Conservation (phyloP, 2,329 filamentous ascomycete species). For the Aspergillus hortae region DNA sequence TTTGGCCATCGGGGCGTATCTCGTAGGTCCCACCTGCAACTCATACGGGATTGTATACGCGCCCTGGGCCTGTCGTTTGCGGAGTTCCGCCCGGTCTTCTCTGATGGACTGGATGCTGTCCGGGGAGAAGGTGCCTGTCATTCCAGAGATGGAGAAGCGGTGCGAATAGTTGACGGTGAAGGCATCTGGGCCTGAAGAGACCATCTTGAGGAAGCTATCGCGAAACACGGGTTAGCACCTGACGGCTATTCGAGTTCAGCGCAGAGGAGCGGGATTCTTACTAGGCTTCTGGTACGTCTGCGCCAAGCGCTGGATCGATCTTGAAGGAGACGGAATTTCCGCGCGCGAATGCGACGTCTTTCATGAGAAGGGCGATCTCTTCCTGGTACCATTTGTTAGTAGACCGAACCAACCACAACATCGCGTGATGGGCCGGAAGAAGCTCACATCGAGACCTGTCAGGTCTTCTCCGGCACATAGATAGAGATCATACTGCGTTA, state of each 20-base stretch:
- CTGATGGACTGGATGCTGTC: constrained; percentile 29
- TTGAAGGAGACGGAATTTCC: constrained; percentile 44
- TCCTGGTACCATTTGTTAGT: constrained; percentile 28
- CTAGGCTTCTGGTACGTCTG: constrained; percentile 53
- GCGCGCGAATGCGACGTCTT: constrained; percentile 32
- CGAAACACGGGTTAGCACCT: background rate
- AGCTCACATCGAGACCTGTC: constrained; percentile 43
- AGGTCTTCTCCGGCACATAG: constrained; percentile 60
- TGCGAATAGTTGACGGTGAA: constrained; percentile 58
- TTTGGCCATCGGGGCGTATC: constrained; percentile 60
- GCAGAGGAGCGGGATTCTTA: constrained; percentile 30
- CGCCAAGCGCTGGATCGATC: constrained; percentile 44
- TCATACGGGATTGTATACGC: constrained; percentile 49
- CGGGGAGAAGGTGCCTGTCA: constrained; percentile 58
- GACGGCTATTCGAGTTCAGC: background rate
- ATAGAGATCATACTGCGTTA: constrained; percentile 56
- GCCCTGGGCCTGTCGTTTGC: constrained; percentile 28
- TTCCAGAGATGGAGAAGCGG: constrained; percentile 62
- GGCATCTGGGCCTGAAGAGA: constrained; percentile 52
- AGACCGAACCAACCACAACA: constrained; percentile 2
- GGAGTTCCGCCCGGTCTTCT: constrained; percentile 20
- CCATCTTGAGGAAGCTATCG: constrained; percentile 53
- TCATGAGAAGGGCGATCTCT: constrained; percentile 39
- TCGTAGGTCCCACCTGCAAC: constrained; percentile 53
- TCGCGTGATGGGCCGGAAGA: background rate